phyloP scores from a whole-genome alignment of 768 basidiomycete genomes.

The Coprinopsis marcescibilis region DNA sequence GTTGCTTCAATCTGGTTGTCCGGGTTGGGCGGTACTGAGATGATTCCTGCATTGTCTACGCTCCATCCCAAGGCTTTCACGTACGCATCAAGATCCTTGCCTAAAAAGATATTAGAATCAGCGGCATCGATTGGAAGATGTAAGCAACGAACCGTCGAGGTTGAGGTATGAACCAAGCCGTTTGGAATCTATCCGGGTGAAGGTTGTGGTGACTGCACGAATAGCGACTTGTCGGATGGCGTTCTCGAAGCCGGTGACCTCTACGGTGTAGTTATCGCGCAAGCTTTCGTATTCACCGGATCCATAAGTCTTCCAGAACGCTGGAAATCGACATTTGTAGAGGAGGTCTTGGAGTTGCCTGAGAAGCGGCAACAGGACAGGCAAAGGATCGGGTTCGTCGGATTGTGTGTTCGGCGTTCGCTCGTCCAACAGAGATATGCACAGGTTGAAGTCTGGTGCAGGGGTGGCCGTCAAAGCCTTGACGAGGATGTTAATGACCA shows the following conservation, averaged over 20 bases:
- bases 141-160: conserved; percentile 43
- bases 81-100: conserved; percentile 52
- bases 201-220: conserved; percentile 72
- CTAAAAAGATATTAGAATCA: conserved; percentile 25
- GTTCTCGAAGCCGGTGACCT: conserved; percentile 78
- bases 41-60: conserved; percentile 47
- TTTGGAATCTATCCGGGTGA: conserved; percentile 63
- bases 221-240: conserved; percentile 74
- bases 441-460: conserved; percentile 91
- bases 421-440: conserved; percentile 87
- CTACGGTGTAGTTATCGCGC: conserved; percentile 82
- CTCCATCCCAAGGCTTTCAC: conserved; percentile 65
- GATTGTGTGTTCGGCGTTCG: conserved; percentile 45
- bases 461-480: conserved; percentile 84
- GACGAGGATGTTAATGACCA: conserved; percentile 90
- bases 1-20: conserved; percentile 87
- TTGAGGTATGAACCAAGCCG: conserved; percentile 70
- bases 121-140: not conserved
- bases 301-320: conserved; percentile 75
- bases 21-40: conserved; percentile 71
- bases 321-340: conserved; percentile 81
- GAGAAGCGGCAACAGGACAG: conserved; percentile 61
- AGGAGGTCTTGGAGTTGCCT: conserved; percentile 63
- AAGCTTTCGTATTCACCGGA: conserved; percentile 66
- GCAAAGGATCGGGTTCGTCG: conserved; percentile 81